Evolutionary conservation across 2,329 filamentous ascomycete genomes (phyloP).

Genomic region (Colletotrichum abscissum): DNA sequence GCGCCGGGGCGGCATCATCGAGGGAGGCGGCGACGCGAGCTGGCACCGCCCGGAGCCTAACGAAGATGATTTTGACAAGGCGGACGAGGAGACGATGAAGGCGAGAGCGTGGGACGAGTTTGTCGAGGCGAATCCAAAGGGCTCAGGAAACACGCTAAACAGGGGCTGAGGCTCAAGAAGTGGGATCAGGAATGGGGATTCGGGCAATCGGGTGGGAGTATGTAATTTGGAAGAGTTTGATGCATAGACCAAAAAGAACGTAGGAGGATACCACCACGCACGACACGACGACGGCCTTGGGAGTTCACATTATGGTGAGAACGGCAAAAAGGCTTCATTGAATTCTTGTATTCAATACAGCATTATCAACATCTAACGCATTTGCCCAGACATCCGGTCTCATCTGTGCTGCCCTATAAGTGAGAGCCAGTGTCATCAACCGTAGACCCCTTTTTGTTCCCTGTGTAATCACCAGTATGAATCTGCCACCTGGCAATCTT

Average conservation of each 20-base stretch:
- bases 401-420: background rate
- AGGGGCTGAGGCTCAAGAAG: conserved; percentile 63
- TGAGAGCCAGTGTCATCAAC: background rate
- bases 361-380: background rate
- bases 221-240: conserved; percentile 14
- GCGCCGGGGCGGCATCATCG: conserved; percentile 85
- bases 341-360: background rate
- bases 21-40: conserved; percentile 86
- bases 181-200: background rate
- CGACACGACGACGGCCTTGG: background rate
- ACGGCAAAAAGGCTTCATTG: background rate
- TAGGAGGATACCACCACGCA: conserved; percentile 16
- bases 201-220: conserved; percentile 14
- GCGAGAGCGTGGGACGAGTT: conserved; percentile 96
- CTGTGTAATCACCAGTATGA: background rate
- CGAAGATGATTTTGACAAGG: conserved; percentile 90
- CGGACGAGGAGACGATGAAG: conserved; percentile 92
- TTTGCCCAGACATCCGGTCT: background rate
- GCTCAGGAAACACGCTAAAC: conserved; percentile 85
- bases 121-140: conserved; percentile 87
- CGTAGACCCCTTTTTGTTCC: background rate
- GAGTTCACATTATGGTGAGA: background rate
- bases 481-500: background rate
- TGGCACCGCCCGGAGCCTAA: conserved; percentile 77
- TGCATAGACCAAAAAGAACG: conserved; percentile 4